Base-by-base conservation (phyloP, 2,329 filamentous ascomycete species). In the Botryotinia narcissicola region DNA sequence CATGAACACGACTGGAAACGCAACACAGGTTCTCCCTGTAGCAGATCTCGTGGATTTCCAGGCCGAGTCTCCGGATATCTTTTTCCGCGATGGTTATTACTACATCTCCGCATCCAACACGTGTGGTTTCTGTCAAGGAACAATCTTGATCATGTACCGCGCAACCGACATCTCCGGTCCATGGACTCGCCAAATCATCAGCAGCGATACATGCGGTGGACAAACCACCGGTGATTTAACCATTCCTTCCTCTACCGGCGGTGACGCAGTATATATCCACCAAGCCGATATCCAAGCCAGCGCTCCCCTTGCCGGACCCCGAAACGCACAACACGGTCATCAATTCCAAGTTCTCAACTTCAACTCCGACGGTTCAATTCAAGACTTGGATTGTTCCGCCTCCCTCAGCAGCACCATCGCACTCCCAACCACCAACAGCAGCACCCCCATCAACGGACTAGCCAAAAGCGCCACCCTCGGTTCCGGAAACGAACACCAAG, bases 51-150 rank as follows among this genome's bases (percentile, higher is more conserved):
- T 79, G 9, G 77, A 79, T 35, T 73, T 71, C 20, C 71, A 78
- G 63, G 74, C 75, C 6, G 78, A 79, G 69, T 75, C 73, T 6
- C 77, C 77, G 40, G 77, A 78, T 37, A 75, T 79, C n/a, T 79
- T 77, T 54, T 73, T 77, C 16, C 57, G 76, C 16, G 74, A 74
- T 25, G 77, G 77, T 25, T 79, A 76, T 42, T 79, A 75, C 60
- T 79, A 78, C 42, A 68, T 79, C 16, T 75, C 74, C 3, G 76
- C 77, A 4, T 78, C 76, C 2, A 78, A 79, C 51, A 79, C 77
- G 2, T 79, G 77, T 54, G 77, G 77, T 16, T 79, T 77, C 71
- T 79, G 78, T 51, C 75, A 75, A 12, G 76, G 75, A 12, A 79
- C 77, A 5, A 29, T 78, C 10, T 66, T 78, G 2, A 54, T 78